Evolutionary conservation across 208 protist genomes (phyloP), one percentile per base, ranked within the genome.

Genomic region (Trypanosoma conorhini): DNA sequence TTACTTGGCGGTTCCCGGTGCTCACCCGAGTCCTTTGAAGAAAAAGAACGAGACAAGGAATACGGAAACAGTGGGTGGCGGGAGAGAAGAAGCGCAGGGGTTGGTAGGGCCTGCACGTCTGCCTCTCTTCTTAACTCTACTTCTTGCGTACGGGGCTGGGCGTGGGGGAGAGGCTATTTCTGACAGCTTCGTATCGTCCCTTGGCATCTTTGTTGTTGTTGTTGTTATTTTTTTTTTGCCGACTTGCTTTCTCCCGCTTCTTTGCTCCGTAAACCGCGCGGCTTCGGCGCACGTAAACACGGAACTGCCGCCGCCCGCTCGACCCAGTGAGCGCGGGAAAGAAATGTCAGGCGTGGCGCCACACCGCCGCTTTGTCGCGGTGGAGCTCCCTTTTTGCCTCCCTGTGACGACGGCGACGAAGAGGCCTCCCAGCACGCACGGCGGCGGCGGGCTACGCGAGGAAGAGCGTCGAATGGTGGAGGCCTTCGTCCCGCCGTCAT

Each of bases 371-470:
- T 93, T 85, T 68, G 74, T 89, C 26, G 76, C 79, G 1, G 74
- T 93, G 15, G 89, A 95, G 66, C 77, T 95, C 31, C 89, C 89
- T 35, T 95, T 95, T 58, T 71, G 67, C 48, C 60, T 85, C 5
- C 64, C 79, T 30, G 48, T 75, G 0, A 75, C 81, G 0, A 71
- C 67, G 22, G 52, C 54, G 40, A 71, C 67, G 22, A 59, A 44
- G 40, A 63, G 26, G 13, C 40, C 72, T 70, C 26, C 55, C 22
- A 58, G 40, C 22, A 19, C 65, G n/a, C 42, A 12, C 42, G 31
- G 9, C 38, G 31, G 9, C 38, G 30, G 8, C 48, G 59, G n/a
- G 5, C 62, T 64, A 50, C 55, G 26, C 31, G 51, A 48, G 22
- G 21, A 26, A 22, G 30, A 79, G 26, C 70, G 57, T 54, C 66